phyloP scores from a whole-genome alignment of 345 rosid genomes.

The Adansonia digitata region DNA sequence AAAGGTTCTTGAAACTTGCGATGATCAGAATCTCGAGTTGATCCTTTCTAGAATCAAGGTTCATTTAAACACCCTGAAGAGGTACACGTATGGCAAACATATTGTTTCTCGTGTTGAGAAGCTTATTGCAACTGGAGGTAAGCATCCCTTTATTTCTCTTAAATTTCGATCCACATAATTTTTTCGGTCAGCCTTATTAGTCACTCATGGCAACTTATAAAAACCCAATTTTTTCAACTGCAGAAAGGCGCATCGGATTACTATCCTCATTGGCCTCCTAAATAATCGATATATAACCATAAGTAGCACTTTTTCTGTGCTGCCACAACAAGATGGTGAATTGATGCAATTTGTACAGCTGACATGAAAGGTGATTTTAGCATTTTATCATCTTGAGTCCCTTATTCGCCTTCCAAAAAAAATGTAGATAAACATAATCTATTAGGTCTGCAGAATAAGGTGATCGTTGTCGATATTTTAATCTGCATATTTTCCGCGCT shows the following conservation, averaged over 20 bases:
- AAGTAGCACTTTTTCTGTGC: conserved; percentile 15
- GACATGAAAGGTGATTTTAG: conserved; percentile 23
- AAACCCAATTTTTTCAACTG: conserved; percentile 5
- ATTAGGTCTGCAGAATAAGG: conserved; percentile 27
- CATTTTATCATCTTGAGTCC: conserved; percentile 1
- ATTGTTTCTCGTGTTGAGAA: conserved; percentile 92
- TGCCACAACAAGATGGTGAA: conserved; percentile 4
- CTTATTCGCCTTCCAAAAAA: neutral
- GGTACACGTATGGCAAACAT: conserved; percentile 92
- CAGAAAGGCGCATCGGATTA: conserved; percentile 82
- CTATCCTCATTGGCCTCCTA: conserved; percentile 41
- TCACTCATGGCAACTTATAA: neutral
- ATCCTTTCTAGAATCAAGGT: conserved; percentile 87
- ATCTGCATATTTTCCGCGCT: conserved; percentile 14
- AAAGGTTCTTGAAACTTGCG: conserved; percentile 88
- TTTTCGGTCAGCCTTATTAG: neutral
- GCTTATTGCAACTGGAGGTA: conserved; percentile 88
- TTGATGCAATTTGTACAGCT: conserved; percentile 29
- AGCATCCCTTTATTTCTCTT: neutral
- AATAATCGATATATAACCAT: neutral
- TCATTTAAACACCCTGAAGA: conserved; percentile 81
- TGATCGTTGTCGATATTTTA: conserved; percentile 13
- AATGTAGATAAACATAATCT: conserved; percentile 24
- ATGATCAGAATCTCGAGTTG: conserved; percentile 68
- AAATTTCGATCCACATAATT: neutral